A percentile compares a stretch with the other conserved stretches of the same genome.
Conservation (phyloP, 225 moss, liverwort and hornwort species). For the Pseudisothecium myosuroides region DNA sequence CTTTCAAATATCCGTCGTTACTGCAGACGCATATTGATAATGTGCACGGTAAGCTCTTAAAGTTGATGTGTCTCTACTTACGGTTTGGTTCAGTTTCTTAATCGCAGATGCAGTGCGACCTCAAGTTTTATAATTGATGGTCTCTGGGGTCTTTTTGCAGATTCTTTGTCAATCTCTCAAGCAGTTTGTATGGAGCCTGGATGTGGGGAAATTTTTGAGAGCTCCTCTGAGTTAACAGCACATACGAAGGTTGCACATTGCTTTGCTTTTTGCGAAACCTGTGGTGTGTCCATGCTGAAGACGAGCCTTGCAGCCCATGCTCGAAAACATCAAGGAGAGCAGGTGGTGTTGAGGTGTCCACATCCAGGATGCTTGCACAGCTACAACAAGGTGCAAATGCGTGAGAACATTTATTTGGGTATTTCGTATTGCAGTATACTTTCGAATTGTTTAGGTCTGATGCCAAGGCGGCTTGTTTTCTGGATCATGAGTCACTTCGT, state of each 20-base stretch:
- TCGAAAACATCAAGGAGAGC: not conserved
- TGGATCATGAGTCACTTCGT: not conserved
- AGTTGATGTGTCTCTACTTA: not conserved
- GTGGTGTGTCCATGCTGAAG: slow-evolving; percentile 26
- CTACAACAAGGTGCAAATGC: slow-evolving; percentile 8
- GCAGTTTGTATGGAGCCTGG: slow-evolving; percentile 14
- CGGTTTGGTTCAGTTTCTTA: not conserved
- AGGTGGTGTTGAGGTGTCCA: slow-evolving; percentile 1
- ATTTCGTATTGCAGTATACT: not conserved
- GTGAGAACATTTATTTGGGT: not conserved
- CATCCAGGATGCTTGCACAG: slow-evolving; percentile 21
- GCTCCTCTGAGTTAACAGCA: not conserved
- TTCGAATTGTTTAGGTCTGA: not conserved
- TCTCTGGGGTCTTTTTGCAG: not conserved
- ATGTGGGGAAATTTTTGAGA: slow-evolving; percentile 17
- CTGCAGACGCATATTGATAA: slow-evolving; percentile 33
- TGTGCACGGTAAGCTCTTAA: slow-evolving; percentile 34
- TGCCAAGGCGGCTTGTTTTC: not conserved
- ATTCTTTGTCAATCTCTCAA: not conserved
- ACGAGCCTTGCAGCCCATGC: slow-evolving; percentile 1
- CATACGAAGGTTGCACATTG: slow-evolving; percentile 12
- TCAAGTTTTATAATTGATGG: not conserved
- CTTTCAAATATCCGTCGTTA: slow-evolving; percentile 42
- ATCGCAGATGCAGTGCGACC: not conserved
- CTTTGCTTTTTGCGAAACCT: slow-evolving; percentile 12